Evolutionary conservation across 129 eudicot genomes (phyloP).

Genomic region (Rutidosis leptorrhynchoides): DNA sequence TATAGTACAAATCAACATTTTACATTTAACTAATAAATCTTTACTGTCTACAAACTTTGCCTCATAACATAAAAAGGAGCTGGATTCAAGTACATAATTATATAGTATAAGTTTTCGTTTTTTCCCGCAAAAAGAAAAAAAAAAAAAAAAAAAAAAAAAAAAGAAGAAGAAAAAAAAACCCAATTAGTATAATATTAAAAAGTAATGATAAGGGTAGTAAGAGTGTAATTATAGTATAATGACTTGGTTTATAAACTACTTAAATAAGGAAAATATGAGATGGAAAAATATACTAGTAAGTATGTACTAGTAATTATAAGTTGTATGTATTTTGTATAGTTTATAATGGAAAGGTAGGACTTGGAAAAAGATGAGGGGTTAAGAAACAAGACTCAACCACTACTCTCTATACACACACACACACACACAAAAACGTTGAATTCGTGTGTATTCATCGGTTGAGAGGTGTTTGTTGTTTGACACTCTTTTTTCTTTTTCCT

Average conservation of each 20-base stretch:
- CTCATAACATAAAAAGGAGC: too few relatives aligned
- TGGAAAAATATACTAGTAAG: constrained; percentile 14
- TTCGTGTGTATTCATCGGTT: constrained; percentile 52
- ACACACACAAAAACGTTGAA: constrained; percentile 51
- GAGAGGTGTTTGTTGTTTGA: constrained; percentile 34
- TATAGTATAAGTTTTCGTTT: too few relatives aligned
- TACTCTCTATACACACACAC: constrained; percentile 32
- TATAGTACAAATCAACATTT: too few relatives aligned
- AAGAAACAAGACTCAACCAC: constrained; percentile 54
- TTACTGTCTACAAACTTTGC: too few relatives aligned
- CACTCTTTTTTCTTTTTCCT: not conserved
- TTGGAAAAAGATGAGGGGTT: constrained; percentile 38
- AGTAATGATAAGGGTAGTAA: too few relatives aligned
- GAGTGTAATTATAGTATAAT: constrained; percentile 6
- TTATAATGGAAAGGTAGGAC: constrained; percentile 33
- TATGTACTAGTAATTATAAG: constrained; percentile 1
- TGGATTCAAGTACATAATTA: too few relatives aligned
- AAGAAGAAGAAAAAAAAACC: too few relatives aligned
- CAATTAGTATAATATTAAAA: too few relatives aligned
- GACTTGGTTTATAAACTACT: constrained; percentile 9
- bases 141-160: too few relatives aligned
- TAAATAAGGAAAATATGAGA: constrained; percentile 4
- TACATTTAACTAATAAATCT: too few relatives aligned
- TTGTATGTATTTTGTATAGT: constrained; percentile 18
- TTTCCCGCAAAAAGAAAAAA: too few relatives aligned